Percentiles rank a stretch among this genome's conserved stretches.
Conservation (phyloP, 192 early-diverging fungal species). For the Coemansia asiatica region DNA sequence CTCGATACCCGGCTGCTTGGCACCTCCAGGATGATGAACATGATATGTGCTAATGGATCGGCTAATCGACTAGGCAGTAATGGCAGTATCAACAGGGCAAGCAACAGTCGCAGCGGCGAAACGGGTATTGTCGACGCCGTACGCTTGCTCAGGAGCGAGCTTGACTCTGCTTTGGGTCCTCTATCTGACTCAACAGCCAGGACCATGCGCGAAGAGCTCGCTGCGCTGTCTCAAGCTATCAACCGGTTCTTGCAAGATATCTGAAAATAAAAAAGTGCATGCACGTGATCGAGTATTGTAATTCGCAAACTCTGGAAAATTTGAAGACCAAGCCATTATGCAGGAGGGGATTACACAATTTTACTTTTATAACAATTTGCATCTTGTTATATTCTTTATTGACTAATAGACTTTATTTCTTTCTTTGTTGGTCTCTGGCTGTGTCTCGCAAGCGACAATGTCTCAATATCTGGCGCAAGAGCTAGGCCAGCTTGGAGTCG, state of each 20-base stretch:
- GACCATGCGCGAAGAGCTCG: constrained; percentile 14
- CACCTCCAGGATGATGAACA: neutral
- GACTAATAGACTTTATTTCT: neutral
- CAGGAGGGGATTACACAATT: neutral
- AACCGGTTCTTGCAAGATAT: constrained; percentile 9
- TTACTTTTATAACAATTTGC: neutral
- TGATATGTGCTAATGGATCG: neutral
- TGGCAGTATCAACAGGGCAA: too few species aligned
- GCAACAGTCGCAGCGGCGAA: too few species aligned
- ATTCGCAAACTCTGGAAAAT: neutral
- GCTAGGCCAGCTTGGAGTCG: constrained; percentile 29
- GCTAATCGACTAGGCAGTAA: neutral
- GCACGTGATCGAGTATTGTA: neutral
- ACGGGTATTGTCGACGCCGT: neutral
- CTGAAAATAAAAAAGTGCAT: constrained; percentile 4
- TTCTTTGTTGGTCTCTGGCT: neutral
- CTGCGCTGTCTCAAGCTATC: constrained; percentile 11
- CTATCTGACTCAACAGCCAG: neutral
- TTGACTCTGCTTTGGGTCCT: neutral
- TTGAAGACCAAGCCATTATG: too few species aligned
- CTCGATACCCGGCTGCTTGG: neutral
- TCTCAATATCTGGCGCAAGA: constrained; percentile 18
- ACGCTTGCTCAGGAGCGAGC: neutral
- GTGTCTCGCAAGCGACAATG: constrained; percentile 25
- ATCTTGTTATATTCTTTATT: neutral